These are phyloP conservation scores for Zygoascus meyerae DNA, from an alignment of 1,139 yeast genomes.

Conservation along the genomic window DNA sequence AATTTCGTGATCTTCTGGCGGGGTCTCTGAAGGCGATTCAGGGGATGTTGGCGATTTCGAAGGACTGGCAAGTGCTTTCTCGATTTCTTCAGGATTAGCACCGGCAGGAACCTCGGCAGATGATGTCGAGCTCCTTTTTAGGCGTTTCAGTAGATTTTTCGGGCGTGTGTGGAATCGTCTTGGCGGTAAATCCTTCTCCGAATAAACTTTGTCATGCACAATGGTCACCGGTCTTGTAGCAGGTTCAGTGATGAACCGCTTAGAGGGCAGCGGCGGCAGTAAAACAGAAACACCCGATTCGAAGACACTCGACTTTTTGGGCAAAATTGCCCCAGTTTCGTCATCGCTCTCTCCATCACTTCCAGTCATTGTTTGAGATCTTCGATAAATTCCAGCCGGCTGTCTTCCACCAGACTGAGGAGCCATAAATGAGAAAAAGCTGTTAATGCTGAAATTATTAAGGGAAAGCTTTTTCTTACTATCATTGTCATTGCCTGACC, in stretches of 20 bases:
- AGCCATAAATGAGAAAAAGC: conserved; percentile 29
- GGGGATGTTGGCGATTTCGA: conserved; percentile 1
- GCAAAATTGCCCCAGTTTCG: conserved; percentile 27
- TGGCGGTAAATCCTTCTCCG: conserved; percentile 59
- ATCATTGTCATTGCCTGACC: conserved; percentile 13
- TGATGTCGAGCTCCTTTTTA: not conserved
- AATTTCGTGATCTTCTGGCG: conserved; percentile 16
- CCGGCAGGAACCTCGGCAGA: not conserved
- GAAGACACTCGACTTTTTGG: conserved; percentile 72
- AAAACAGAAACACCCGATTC: conserved; percentile 76
- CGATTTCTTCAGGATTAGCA: not conserved
- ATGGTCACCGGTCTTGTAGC: conserved; percentile 47
- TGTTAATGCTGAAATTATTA: conserved; percentile 11
- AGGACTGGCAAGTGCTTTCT: not conserved
- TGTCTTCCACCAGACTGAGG: conserved; percentile 31
- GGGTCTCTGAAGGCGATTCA: not conserved
- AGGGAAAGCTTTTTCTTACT: not conserved
- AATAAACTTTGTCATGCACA: conserved; percentile 76
- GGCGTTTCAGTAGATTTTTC: not conserved
- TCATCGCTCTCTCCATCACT: conserved; percentile 23
- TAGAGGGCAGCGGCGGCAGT: conserved; percentile 82
- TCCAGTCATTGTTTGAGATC: conserved; percentile 30
- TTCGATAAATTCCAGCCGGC: conserved; percentile 30
- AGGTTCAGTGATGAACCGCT: conserved; percentile 64
- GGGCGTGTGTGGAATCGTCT: conserved; percentile 22